Conservation (phyloP, 2,329 filamentous ascomycete genomes). For the Biscogniauxia marginata region DNA sequence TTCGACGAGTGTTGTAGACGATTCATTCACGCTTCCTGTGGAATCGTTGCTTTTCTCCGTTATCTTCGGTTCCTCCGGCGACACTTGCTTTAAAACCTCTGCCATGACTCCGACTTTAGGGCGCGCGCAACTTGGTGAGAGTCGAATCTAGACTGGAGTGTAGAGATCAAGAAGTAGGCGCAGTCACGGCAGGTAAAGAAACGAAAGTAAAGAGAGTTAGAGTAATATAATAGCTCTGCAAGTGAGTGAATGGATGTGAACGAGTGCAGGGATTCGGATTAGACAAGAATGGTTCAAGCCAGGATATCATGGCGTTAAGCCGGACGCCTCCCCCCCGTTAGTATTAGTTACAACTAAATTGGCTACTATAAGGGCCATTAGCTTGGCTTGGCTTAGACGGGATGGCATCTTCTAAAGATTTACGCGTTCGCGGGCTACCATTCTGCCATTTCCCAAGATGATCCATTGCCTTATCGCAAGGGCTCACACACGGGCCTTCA, state of each 20-base stretch:
- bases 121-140: not conserved
- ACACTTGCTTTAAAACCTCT: slow-evolving; percentile 9
- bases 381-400: not conserved
- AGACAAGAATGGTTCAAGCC: not conserved
- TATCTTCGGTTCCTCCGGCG: slow-evolving; percentile 11
- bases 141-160: not conserved
- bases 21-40: slow-evolving; percentile 4
- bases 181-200: not conserved
- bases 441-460: not conserved
- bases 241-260: not conserved
- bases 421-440: not conserved
- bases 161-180: not conserved
- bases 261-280: not conserved
- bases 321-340: not conserved
- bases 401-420: not conserved
- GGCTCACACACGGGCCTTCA: not conserved
- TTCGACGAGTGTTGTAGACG: slow-evolving; percentile 5
- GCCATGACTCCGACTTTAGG: slow-evolving; percentile 9
- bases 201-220: not conserved
- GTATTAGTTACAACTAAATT: not conserved
- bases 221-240: not conserved
- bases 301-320: not conserved
- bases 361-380: not conserved
- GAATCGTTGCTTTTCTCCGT: slow-evolving; percentile 19
- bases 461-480: not conserved